Conservation (phyloP, 306 rosid genomes). For the Dalbergia oliveri region DNA sequence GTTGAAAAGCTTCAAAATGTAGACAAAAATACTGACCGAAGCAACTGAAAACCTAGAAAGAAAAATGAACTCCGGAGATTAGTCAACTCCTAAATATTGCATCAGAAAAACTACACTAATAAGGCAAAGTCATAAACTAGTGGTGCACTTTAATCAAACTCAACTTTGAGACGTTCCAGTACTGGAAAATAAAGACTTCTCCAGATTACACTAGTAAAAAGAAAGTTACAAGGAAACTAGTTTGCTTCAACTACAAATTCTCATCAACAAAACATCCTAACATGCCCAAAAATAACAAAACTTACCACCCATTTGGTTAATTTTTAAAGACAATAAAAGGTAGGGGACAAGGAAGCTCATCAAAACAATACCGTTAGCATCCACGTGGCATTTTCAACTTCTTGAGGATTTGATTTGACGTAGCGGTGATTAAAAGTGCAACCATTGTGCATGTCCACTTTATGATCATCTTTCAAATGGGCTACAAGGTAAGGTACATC, state of each 20-base stretch:
- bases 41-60: slow-evolving; percentile 86
- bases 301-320: neutral
- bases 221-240: no score
- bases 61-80: slow-evolving; percentile 25
- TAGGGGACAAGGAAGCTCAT: neutral
- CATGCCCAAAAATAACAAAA: slow-evolving; percentile 10
- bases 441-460: slow-evolving; percentile 97
- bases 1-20: slow-evolving; percentile 94
- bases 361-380: slow-evolving; percentile 84
- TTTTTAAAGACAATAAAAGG: neutral
- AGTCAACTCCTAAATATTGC: slow-evolving; percentile 28
- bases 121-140: no score
- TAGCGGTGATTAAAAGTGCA: slow-evolving; percentile 96
- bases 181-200: no score
- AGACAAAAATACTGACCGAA: slow-evolving; percentile 89
- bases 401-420: slow-evolving; percentile 95
- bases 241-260: no score
- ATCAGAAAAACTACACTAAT: neutral
- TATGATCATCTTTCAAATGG: slow-evolving; percentile 90
- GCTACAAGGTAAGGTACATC: slow-evolving; percentile 84
- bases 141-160: no score
- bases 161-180: no score
- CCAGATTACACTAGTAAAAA: neutral
- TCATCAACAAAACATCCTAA: neutral
- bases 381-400: slow-evolving; percentile 98